Base-by-base conservation (phyloP, 176 grass and related monocot species). In the Calamus simplicifolius region DNA sequence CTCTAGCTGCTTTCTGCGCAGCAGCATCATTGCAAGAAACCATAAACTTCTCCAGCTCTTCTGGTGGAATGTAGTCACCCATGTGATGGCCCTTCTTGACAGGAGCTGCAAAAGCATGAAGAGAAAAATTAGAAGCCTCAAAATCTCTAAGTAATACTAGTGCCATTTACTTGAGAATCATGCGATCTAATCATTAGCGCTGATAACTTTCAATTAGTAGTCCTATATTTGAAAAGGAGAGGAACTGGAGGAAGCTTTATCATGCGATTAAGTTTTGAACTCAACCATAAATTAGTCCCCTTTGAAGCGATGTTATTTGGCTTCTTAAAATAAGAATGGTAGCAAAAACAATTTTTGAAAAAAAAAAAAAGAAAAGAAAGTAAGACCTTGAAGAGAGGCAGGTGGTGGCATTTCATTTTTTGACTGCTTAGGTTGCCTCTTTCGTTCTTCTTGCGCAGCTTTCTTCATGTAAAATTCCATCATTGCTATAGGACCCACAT, bases 361-460 rank as follows among this genome's bases (percentile, higher is more conserved):
- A 53, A 25, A 26, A 61, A 50, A 27, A 10, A 29, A 43, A 19
- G 0, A 60, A n/a, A n/a, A n/a, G 70, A 56, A 49, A 17, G 13
- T 56, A 43, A 43, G 35, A 98, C 93, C 88, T 82, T 85, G 94
- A 80, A 97, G 84, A 52, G 79, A 93, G 51, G 88, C 81, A 63
- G 94, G 94, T 61, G 94, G 94, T 30, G 94, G 94, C 94, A 98
- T 98, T 81, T 98, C 88, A 69, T 91, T 81, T 79, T 98, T 98
- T 10, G 84, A 88, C 27, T 73, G 79, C 51, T 72, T 90, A 10
- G 29, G 76, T 56, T 73, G 94, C 61, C 79, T 93, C 76, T 68
- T 81, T 58, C 77, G 71, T 70, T 98, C 94, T 80, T 93, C 94
- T 48, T 78, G 81, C 35, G 94, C 94, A 57, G 85, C 94, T 62